Conservation (phyloP, 768 basidiomycete species). For the Baorangia bicolor region DNA sequence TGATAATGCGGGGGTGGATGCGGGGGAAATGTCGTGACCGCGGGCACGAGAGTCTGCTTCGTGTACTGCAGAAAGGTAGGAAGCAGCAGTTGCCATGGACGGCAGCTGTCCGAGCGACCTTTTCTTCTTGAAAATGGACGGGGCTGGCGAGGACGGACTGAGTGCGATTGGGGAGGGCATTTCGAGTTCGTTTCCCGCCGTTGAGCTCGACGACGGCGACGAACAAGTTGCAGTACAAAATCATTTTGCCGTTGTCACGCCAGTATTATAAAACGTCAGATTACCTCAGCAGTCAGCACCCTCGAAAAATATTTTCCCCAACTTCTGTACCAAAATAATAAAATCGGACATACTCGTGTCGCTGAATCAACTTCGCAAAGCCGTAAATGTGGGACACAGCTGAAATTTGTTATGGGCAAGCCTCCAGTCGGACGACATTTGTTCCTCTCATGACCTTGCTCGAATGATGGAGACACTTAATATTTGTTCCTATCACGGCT, state of each 20-base stretch:
- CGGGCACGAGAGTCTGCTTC: conserved; percentile 70
- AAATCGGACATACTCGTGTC: no score
- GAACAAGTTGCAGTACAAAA: conserved; percentile 10
- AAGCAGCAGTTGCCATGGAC: conserved; percentile 51
- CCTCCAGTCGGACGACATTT: no score
- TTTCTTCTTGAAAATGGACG: conserved; percentile 67
- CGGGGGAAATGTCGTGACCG: conserved; percentile 45
- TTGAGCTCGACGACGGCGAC: conserved; percentile 12
- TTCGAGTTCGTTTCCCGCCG: conserved; percentile 5
- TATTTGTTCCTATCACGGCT: no score
- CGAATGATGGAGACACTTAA: no score
- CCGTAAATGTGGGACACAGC: no score
- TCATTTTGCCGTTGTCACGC: conserved; percentile 14
- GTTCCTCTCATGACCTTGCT: no score
- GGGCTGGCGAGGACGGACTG: conserved; percentile 46
- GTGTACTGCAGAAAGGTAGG: conserved; percentile 60
- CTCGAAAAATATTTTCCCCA: background rate
- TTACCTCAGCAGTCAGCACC: conserved; percentile 24
- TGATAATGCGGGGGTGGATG: conserved; percentile 70
- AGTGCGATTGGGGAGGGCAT: conserved; percentile 68
- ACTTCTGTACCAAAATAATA: conserved; percentile 1
- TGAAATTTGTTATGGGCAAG: no score
- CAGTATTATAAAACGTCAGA: conserved; percentile 22
- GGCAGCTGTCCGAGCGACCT: conserved; percentile 35
- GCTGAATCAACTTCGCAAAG: no score